Evolutionary conservation across 208 protist genomes (phyloP).

Genomic region (Wallacemonas sp.): DNA sequence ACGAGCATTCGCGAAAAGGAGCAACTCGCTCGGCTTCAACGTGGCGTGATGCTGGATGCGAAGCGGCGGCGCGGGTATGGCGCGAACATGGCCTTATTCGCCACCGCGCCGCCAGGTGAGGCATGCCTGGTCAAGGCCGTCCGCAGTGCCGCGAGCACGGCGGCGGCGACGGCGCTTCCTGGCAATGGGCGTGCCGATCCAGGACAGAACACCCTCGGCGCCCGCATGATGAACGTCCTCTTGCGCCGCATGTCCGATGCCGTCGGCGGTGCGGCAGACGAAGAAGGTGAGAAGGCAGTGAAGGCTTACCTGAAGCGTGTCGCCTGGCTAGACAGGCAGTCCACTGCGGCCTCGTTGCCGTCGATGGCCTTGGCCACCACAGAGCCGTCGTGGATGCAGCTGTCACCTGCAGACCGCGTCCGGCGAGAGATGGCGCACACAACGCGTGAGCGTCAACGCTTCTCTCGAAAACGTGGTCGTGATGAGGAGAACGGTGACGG

Average conservation of each 20-base stretch:
- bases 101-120: conserved; percentile 2
- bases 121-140: background rate
- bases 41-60: background rate
- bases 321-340: conserved; percentile 55
- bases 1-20: background rate
- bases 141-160: background rate
- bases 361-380: conserved; percentile 15
- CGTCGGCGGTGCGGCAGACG: background rate
- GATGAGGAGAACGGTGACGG: conserved; percentile 17
- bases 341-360: conserved; percentile 17
- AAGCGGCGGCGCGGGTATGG: conserved; percentile 11
- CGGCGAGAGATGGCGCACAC: conserved; percentile 51
- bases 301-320: conserved; percentile 63
- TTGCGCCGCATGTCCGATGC: conserved; percentile 17
- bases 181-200: conserved; percentile 18
- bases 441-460: conserved; percentile 41
- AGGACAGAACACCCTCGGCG: background rate
- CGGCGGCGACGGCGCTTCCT: background rate
- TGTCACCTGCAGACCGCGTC: conserved; percentile 49
- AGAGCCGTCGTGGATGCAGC: conserved; percentile 34
- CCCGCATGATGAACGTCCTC: conserved; percentile 23
- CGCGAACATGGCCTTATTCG: background rate
- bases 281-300: conserved; percentile 29
- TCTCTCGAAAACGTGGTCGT: conserved; percentile 39
- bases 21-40: background rate